Conservation (phyloP, 2,329 filamentous ascomycete species). For the Penicillium brasilianum region DNA sequence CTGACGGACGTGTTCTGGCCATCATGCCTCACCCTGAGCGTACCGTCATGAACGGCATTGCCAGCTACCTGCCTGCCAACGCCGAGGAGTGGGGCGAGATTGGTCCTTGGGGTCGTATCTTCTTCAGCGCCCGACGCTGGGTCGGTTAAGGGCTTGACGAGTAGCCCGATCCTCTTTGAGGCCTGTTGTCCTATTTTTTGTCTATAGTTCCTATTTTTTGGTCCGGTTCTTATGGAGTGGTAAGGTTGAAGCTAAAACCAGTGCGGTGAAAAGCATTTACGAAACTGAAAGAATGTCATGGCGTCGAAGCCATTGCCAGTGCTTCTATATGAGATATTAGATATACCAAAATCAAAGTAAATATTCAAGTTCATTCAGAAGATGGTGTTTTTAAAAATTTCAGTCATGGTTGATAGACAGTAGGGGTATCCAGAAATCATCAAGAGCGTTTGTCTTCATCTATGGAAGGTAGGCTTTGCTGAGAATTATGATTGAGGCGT, state of each 20-base stretch:
- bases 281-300: constrained; percentile 19
- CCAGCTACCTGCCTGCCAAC: constrained; percentile 73
- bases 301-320: constrained; percentile 6
- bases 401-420: neutral
- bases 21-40: constrained; percentile 95
- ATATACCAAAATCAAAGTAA: constrained; percentile 13
- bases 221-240: constrained; percentile 20
- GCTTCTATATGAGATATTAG: constrained; percentile 6
- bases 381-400: neutral
- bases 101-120: constrained; percentile 84
- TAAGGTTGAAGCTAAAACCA: constrained; percentile 11
- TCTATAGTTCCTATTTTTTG: constrained; percentile 21
- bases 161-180: neutral
- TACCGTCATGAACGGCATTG: constrained; percentile 79
- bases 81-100: constrained; percentile 74
- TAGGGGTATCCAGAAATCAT: constrained; percentile 11
- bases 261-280: constrained; percentile 23
- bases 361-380: constrained; percentile 5
- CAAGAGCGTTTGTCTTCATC: neutral
- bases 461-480: neutral
- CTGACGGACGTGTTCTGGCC: constrained; percentile 79
- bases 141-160: constrained; percentile 61
- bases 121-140: constrained; percentile 87
- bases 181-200: constrained; percentile 17
- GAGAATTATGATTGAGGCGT: too few relatives aligned